Base-by-base conservation (phyloP, 306 rosid genomes). In the Astragalus glycyphyllos region DNA sequence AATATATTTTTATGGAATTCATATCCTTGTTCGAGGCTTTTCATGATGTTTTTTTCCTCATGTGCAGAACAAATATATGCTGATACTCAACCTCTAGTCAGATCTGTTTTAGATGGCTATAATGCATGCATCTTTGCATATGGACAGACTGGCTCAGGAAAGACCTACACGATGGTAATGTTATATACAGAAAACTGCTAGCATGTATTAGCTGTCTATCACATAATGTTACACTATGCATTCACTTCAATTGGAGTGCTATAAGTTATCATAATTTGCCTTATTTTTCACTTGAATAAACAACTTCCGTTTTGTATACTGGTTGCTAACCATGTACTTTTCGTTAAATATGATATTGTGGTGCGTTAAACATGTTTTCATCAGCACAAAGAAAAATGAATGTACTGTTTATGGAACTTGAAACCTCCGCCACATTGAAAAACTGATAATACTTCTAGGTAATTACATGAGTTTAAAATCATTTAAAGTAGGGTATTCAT, bases 101-200 rank as follows among this genome's bases (percentile, higher is more conserved):
- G 98, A 78, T 94, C 98, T 0, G 96, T 74, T 76, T 75, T 94
- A 58, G 98, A 94, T 73, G 98, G 98, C 57, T 94, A 73, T 74
- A 94, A 94, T 70, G 96, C 78, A 32, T 94, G 98, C 84, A 94
- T 94, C 79, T 94, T 94, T 73, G 98, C 98, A 10, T 94, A 88
- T 77, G 98, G 98, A 70, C 98, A 94, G 72, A 94, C 98, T 26
- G 98, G 98, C 78, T 94, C 98, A 1, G 98, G 98, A 68, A 94
- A 94, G 85, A 94, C 98, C 7, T 94, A 88, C 76, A 94, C 98
- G 11, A 94, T 94, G 98, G 98, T 93, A 93, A 78, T n/a, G 26
- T 71, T 26, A 20, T 55, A 6, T 40, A 42, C 23, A 23, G n/a
- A n/a, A 13, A 66, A 17, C 1, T 32, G 44, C 23, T 48, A 20